Conservation (phyloP, 768 basidiomycete genomes). For the Panaeolus papilionaceus region DNA sequence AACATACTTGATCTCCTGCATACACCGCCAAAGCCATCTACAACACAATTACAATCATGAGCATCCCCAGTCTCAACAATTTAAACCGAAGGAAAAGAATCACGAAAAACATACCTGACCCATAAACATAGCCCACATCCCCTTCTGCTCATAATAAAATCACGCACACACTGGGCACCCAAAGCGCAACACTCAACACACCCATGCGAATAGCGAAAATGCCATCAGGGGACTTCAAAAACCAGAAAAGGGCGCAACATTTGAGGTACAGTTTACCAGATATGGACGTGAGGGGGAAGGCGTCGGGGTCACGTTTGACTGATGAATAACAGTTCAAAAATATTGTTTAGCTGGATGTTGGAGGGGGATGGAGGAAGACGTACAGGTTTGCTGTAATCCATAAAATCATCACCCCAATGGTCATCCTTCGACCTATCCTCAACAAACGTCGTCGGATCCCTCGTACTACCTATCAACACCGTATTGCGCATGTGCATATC, state of each 20-base stretch:
- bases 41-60: not conserved
- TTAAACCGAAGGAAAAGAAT: not conserved
- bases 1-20: constrained; percentile 48
- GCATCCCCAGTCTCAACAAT: not conserved
- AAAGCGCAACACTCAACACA: constrained; percentile 46
- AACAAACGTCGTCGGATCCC: constrained; percentile 43
- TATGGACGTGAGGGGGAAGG: constrained; percentile 44
- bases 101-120: constrained; percentile 38
- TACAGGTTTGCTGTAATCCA: not conserved
- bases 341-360: too few relatives aligned
- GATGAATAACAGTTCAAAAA: too few relatives aligned
- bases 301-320: constrained; percentile 44
- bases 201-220: constrained; percentile 47
- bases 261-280: constrained; percentile 40
- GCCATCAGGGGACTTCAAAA: constrained; percentile 48
- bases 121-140: constrained; percentile 54
- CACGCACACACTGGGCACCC: constrained; percentile 50
- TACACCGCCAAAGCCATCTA: constrained; percentile 46
- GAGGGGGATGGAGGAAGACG: too few relatives aligned
- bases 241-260: constrained; percentile 40
- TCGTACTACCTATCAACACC: constrained; percentile 42
- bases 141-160: constrained; percentile 50
- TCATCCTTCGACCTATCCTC: constrained; percentile 6
- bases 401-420: not conserved
- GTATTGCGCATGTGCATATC: constrained; percentile 23